Evolutionary conservation across 495 filamentous ascomycete species (phyloP), one percentile per base, ranked within the genome.

Genomic region (Daldinia decipiens): DNA sequence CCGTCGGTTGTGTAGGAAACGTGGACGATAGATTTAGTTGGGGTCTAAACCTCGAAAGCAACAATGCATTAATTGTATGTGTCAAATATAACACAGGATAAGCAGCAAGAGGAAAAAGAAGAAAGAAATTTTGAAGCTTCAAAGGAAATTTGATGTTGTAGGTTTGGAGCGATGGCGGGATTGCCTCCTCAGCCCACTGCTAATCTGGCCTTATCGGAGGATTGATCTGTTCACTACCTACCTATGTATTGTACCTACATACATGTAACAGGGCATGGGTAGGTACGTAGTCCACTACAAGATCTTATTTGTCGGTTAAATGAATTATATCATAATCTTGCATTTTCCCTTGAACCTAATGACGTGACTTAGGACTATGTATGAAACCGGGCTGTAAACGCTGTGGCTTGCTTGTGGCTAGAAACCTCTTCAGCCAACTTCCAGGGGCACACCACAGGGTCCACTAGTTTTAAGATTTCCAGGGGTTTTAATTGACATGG

Each of bases 401-500:
- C 11, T 47, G 43, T 47, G 43, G 43, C 43, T 47, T 47, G 17
- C 17, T 47, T 47, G 43, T 47, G 43, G 43, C 43, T 47, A 11
- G 3, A 21, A 3, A 12, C 7, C 5, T 56, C 5, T 36, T 57
- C 19, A 38, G 31, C 34, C 21, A 57, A 19, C 13, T 38, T 21
- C 0, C 29, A 53, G 51, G 51, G 29, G 51, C 8, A 53, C 26
- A 53, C 15, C 5, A 19, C 1, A 31, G 12, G 50, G 31, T 26
- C 50, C 50, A 53, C 50, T 15, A 9, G 13, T 29, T 53, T 53
- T 31, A 53, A 53, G 24, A 31, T n/a, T 38, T 34, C 40, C 73
- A 77, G 70, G 75, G 76, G 53, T 74, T 76, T 74, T 70, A 76
- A 78, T 77, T 77, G 70, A 72, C 72, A 75, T 77, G 74, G 73